Conservation (phyloP, 306 rosid genomes). For the Corylus avellana region DNA sequence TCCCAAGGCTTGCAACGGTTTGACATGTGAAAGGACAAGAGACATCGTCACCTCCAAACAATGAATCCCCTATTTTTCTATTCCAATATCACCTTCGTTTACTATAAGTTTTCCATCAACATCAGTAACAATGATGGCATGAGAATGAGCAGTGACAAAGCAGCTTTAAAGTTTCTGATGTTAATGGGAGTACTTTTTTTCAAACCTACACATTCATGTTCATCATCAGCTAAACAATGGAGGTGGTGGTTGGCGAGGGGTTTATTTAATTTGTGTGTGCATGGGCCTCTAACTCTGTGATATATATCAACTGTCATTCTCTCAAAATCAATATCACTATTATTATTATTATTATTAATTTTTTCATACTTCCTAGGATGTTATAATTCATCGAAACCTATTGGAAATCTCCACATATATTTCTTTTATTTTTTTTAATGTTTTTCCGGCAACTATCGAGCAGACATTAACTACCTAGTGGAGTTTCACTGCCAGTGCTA, state of each 20-base stretch:
- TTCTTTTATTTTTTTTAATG: neutral
- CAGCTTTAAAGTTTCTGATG: conserved; percentile 50
- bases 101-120: conserved; percentile 47
- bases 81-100: conserved; percentile 15
- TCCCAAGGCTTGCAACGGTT: neutral
- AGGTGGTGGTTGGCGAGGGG: conserved; percentile 20
- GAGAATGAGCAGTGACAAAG: conserved; percentile 41
- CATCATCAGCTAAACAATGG: conserved; percentile 17
- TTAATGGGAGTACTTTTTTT: conserved; percentile 50
- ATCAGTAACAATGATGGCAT: conserved; percentile 52
- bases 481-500: conserved; percentile 10
- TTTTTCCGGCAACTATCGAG: conserved; percentile 19
- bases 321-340: conserved; percentile 44
- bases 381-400: conserved; percentile 31
- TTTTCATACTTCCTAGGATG: conserved; percentile 41
- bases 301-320: conserved; percentile 45
- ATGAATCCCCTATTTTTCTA: conserved; percentile 20
- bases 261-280: conserved; percentile 29
- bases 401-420: conserved; percentile 39
- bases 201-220: conserved; percentile 33
- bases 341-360: conserved; percentile 19
- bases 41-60: conserved; percentile 8
- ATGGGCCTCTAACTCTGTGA: conserved; percentile 28
- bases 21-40: conserved; percentile 8
- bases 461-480: conserved; percentile 2